These are phyloP conservation scores for Proliferodiscus dingleyae DNA, from an alignment of 2,329 filamentous ascomycete species.

Conservation along the genomic window DNA sequence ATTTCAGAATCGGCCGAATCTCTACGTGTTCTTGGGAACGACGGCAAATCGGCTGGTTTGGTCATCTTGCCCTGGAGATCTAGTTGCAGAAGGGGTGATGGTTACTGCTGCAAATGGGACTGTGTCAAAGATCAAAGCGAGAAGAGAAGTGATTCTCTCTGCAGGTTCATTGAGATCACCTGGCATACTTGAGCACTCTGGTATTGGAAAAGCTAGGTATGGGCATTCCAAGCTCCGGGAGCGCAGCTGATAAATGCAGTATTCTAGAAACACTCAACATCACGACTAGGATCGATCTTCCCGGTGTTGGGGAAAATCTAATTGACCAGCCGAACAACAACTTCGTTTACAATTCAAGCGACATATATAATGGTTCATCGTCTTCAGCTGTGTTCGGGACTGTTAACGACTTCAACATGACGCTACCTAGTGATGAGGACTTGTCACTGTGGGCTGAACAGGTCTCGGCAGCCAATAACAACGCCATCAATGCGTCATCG, in stretches of 20 bases:
- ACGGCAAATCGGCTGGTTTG: constrained; percentile 15
- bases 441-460: not conserved
- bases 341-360: constrained; percentile 19
- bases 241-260: no score
- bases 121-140: constrained; percentile 13
- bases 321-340: constrained; percentile 28
- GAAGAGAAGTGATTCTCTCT: constrained; percentile 29
- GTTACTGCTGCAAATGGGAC: not conserved
- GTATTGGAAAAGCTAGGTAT: constrained; percentile 24
- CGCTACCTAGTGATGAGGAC: not conserved
- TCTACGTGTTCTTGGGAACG: constrained; percentile 26
- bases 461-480: constrained; percentile 18
- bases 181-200: constrained; percentile 33
- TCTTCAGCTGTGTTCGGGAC: constrained; percentile 13
- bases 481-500: constrained; percentile 28
- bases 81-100: constrained; percentile 28
- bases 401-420: constrained; percentile 17
- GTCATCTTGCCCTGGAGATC: constrained; percentile 7
- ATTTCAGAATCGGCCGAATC: constrained; percentile 34
- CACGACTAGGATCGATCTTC: constrained; percentile 28
- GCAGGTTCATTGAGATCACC: constrained; percentile 26
- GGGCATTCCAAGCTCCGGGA: no score
- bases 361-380: constrained; percentile 14
- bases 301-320: constrained; percentile 37
- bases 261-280: not conserved